Evolutionary conservation across 257 asterid genomes (phyloP), one percentile per base, ranked within the genome.

Genomic region (Osmanthus fragrans): DNA sequence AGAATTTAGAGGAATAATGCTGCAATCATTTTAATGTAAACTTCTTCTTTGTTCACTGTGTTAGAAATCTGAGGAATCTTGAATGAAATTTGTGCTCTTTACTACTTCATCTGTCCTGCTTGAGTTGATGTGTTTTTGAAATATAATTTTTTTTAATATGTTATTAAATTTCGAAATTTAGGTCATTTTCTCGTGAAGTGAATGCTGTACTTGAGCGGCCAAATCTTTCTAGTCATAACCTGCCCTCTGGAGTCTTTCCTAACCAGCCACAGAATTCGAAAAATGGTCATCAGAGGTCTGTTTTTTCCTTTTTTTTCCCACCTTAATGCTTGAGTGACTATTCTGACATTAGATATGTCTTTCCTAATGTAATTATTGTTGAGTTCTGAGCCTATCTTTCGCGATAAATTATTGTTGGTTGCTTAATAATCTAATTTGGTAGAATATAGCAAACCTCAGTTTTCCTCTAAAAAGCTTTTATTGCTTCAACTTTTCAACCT

Each of bases 141-240:
- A 25, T 25, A 25, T 25, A 25, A 25, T 25, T 25, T 25, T n/a
- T 25, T 25, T 25, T 25, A 25, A 25, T 25, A 25, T 25, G 27
- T 25, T 25, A 25, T 25, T 25, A 25, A n/a, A 25, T 25, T 25
- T 25, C 27, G 27, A 25, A 25, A 25, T 25, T 25, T 25, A 25
- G 27, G 27, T 25, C 27, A 25, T 25, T 25, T 25, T 25, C 97
- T 67, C 98, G 92, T 74, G 96, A 94, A 83, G 82, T 92, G 79
- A 89, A 96, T 84, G 85, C 89, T 63, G 94, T 87, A 76, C 87
- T 88, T 78, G 88, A 94, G 79, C 86, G 88, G 79, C 88, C 90
- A 54, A 92, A 90, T 85, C 85, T 84, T 82, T 89, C 96, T 72
- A 96, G 91, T 39, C 47, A 39, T 80, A 79, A 76, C 76, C 79